Evolutionary conservation across 148 eudicot species (phyloP), one percentile per base, ranked within the genome.

Genomic region (Polygonum aviculare): DNA sequence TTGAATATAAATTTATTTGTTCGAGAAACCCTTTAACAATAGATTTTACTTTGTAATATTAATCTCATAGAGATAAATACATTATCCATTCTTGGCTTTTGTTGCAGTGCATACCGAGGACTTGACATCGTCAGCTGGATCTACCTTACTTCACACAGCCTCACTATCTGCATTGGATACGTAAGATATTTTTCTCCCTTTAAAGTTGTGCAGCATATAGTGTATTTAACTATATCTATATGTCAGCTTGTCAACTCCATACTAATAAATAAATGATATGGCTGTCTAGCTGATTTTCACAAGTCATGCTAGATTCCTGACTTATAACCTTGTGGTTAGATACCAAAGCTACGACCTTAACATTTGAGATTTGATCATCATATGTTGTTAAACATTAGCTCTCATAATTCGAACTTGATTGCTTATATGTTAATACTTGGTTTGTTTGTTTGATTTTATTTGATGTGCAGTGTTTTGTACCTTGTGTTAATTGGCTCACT

Each of bases 101-200:
- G 33, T 52, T 55, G 35, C 89, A 93, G 98, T 83, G 94, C 98
- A 76, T 93, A 93, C 81, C 89, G 98, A 74, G 90, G 85, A 77
- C 78, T 94, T 21, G 91, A 94, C 88, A 94, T 94, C 75, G 76
- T 91, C 77, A 94, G 91, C 80, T 94, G 98, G 98, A 86, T 94
- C 38, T 94, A 88, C 80, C 97, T 80, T 94, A 90, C 75, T 81
- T 94, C 75, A 90, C 95, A 0, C 95, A 91, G 83, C 84, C 60
- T 26, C 89, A 60, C 79, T 94, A 90, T 76, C 78, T 72, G 73
- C 88, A 88, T 77, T 93, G 97, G 98, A 90, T 93, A 74, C 75
- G 98, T 91, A 90, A 83, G 84, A 26, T 36, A 35, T 19, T 44
- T 1, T 10, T 72, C 33, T 41, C 52, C 45, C 54, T 72, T 67